Base-by-base conservation (phyloP, 2,329 filamentous ascomycete genomes). In the Neonectria sp. region DNA sequence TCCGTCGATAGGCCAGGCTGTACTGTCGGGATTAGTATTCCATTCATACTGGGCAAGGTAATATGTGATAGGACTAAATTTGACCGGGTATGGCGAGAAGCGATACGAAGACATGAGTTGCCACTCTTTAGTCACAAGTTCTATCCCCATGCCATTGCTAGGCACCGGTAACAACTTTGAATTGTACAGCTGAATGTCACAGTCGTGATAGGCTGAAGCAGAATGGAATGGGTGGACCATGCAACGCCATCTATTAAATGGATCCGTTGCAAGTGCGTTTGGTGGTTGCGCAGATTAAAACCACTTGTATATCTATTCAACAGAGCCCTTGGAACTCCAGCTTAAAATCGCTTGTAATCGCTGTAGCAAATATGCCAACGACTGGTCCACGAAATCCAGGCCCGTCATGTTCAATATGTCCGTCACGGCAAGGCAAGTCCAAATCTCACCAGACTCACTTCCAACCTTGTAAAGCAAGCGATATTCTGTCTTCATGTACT, bases 351-450 rank as follows among this genome's bases (percentile, higher is more conserved):
- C 7, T 40, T 11, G 48, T 52, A 11, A 45, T 15, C 9, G 48
- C 48, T 25, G 29, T 17, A 9, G 58, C 58, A 51, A 60, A 60
- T n/a, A 55, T 46, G 6, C 49, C 49, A 13, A 55, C 55, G 17
- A 60, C 49, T n/a, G 58, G 58, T 21, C 58, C 58, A 60, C 58
- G 25, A 60, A 60, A 60, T 55, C 58, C 24, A 27, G 17, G 12
- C 27, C 37, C n/a, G 58, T 53, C 27, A 60, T 31, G 37, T 46
- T 46, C 12, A 60, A 24, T 5, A 49, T 60, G 29, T 60, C 58
- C 5, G 27, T 27, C 13, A 21, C 24, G 1, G 49, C 58, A 7
- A 60, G 37, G n/a, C 27, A 11, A 12, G 40, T 40, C 58, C 58
- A 37, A n/a, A 45, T 40, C 12, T 25, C 24, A 9, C 4, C 35